phyloP scores from a whole-genome alignment of 1,284 basidiomycete genomes.

The Takashimella tepidaria region DNA sequence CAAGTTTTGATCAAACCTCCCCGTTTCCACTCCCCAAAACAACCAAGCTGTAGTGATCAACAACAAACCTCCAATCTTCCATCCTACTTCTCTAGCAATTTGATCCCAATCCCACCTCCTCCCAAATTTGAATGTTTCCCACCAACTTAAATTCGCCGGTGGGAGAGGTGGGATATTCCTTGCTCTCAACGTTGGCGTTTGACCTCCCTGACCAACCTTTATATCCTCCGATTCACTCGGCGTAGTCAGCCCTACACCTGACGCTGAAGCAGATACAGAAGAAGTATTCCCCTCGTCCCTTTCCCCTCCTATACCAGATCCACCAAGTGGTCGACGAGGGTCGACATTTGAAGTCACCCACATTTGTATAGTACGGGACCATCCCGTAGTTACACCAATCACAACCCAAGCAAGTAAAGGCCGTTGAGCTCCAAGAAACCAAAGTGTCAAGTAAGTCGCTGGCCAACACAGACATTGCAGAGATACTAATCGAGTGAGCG shows the following conservation, averaged over 20 bases:
- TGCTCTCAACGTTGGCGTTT: neutral
- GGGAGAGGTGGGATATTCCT: conserved; percentile 9
- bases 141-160: conserved; percentile 20
- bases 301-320: no score
- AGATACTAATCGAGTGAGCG: conserved; percentile 46
- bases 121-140: conserved; percentile 35
- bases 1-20: conserved; percentile 2
- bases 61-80: conserved; percentile 41
- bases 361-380: conserved; percentile 45
- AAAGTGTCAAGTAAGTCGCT: conserved; percentile 45
- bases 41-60: conserved; percentile 43
- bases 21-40: conserved; percentile 40
- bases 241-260: neutral
- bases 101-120: conserved; percentile 46
- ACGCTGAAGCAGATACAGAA: conserved; percentile 5
- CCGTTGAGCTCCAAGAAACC: conserved; percentile 39
- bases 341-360: conserved; percentile 49
- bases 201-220: neutral
- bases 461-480: conserved; percentile 51
- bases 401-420: conserved; percentile 48
- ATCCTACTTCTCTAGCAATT: conserved; percentile 40
- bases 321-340: neutral
- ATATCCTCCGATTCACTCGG: neutral
- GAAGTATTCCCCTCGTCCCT: no score
- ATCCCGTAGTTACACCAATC: conserved; percentile 47